Percentiles rank a stretch among this genome's conserved stretches.
Conservation (phyloP, 805 yeast species). For the Lipomyces spencermartinsiae region DNA sequence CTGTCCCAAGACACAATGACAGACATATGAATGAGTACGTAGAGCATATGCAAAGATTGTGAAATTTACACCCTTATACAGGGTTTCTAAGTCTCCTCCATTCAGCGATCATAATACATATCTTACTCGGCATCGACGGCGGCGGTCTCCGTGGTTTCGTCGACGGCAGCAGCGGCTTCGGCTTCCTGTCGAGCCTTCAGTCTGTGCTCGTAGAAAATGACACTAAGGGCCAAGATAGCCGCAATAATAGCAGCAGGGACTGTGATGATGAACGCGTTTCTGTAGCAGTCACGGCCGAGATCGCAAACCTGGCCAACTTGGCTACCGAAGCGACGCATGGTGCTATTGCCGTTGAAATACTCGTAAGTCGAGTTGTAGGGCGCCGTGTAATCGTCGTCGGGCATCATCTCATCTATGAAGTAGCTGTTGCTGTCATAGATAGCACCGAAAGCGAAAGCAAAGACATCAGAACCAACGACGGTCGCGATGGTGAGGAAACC, state of each 20-base stretch:
- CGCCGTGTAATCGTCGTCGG: constrained; percentile 13
- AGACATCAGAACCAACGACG: constrained; percentile 51
- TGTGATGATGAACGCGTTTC: constrained; percentile 36
- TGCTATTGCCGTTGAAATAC: constrained; percentile 21
- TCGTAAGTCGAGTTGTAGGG: constrained; percentile 17
- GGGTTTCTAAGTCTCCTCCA: neutral
- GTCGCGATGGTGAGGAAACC: constrained; percentile 75
- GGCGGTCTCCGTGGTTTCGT: neutral
- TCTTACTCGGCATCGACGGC: neutral
- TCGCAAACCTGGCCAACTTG: constrained; percentile 37
- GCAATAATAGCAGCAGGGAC: constrained; percentile 34
- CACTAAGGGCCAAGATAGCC: constrained; percentile 18
- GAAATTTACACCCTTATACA: neutral
- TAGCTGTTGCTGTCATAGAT: constrained; percentile 59
- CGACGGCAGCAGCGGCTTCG: neutral
- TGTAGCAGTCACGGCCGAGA: constrained; percentile 34
- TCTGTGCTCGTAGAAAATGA: constrained; percentile 25
- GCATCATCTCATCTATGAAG: constrained; percentile 28
- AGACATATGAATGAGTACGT: neutral
- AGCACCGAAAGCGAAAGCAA: constrained; percentile 68
- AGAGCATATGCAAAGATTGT: neutral
- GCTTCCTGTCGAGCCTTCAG: neutral
- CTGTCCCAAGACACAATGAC: neutral
- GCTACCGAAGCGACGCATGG: constrained; percentile 31
- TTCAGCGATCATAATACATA: neutral